A percentile compares a stretch with the other conserved stretches of the same genome.
phyloP scores from a whole-genome alignment of 345 rosid species.

The Eucalyptus curtisii region DNA sequence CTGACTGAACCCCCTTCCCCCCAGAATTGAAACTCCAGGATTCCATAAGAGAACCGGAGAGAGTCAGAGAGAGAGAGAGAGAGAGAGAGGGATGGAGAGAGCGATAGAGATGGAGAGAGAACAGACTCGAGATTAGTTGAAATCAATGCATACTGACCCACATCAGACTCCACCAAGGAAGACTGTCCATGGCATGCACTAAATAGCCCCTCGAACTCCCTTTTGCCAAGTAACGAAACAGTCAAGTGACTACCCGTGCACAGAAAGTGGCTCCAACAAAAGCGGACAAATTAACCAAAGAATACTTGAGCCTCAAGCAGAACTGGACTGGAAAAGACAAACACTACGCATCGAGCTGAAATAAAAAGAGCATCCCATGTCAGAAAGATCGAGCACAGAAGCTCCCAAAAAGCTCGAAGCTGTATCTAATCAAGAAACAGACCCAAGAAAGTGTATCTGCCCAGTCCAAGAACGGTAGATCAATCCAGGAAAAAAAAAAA shows the following conservation, averaged over 20 bases:
- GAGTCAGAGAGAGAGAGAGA: neutral
- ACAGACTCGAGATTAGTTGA: neutral
- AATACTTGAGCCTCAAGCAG: neutral
- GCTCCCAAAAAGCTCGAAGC: neutral
- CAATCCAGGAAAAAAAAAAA: neutral
- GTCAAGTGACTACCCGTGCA: neutral
- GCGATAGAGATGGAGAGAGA: neutral
- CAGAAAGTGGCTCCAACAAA: neutral
- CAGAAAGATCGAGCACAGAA: neutral
- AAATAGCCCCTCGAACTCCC: neutral
- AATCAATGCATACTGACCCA: neutral
- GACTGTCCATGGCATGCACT: neutral
- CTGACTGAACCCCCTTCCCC: neutral
- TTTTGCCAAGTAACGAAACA: neutral
- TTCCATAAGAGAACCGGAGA: constrained; percentile 11
- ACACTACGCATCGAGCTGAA: neutral
- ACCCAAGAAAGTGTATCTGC: neutral
- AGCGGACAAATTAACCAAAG: neutral
- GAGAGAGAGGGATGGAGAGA: neutral
- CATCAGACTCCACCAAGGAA: neutral
- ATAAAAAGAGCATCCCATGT: neutral
- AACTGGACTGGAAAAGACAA: neutral
- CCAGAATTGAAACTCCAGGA: constrained; percentile 25
- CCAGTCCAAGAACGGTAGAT: neutral
- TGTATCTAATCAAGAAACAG: neutral